A percentile compares a stretch with the other conserved stretches of the same genome.
These are phyloP conservation scores for Asterochloris sp. DNA, from an alignment of 139 green algal genomes.

Conservation along the genomic window DNA sequence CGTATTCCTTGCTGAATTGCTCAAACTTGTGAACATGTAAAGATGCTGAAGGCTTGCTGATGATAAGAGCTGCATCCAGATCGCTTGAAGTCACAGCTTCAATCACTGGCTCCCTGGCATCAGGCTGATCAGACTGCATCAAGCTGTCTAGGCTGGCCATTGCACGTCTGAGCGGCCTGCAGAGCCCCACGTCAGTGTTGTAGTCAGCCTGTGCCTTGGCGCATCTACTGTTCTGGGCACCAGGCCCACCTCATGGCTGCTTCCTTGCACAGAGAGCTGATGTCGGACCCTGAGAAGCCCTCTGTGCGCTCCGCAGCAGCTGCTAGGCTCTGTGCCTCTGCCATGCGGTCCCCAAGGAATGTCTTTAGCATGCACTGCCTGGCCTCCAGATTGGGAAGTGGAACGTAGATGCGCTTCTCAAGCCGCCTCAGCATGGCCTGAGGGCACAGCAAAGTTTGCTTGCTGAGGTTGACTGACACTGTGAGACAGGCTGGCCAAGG, in stretches of 20 bases:
- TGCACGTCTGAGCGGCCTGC: no score
- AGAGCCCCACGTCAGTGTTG: no score
- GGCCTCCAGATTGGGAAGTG: constrained; percentile 65
- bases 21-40: neutral
- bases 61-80: neutral
- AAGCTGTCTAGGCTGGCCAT: no score
- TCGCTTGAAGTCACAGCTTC: neutral
- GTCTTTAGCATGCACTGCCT: constrained; percentile 74
- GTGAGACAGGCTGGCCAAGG: neutral
- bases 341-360: constrained; percentile 58
- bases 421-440: constrained; percentile 50
- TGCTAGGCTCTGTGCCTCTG: constrained; percentile 51
- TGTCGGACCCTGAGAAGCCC: constrained; percentile 85
- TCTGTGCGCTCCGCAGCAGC: constrained; percentile 52
- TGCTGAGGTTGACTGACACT: neutral
- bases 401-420: constrained; percentile 95
- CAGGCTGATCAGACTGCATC: neutral
- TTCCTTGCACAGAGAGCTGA: constrained; percentile 44
- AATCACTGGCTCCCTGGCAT: neutral
- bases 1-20: constrained; percentile 10
- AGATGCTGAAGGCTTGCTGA: constrained; percentile 3
- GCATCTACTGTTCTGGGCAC: neutral
- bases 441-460: constrained; percentile 31
- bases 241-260: constrained; percentile 8
- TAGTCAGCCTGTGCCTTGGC: neutral